Conservation (phyloP, 371 early-diverging fungal species). For the Mucor plumbeus region DNA sequence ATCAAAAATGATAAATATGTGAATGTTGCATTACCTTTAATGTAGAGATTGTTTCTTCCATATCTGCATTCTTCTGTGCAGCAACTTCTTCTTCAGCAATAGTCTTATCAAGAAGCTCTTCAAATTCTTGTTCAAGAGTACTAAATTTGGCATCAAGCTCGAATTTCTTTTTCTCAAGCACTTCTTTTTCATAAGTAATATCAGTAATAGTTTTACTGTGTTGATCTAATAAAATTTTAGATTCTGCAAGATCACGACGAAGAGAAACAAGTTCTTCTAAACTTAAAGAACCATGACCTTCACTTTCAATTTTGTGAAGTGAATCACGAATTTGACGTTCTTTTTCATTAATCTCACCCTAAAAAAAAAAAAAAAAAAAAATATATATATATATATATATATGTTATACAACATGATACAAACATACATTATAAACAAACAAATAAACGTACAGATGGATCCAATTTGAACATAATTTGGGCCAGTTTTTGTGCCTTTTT, state of each 20-base stretch:
- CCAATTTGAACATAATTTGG: conserved; percentile 86
- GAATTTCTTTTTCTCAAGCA: conserved; percentile 64
- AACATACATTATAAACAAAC: neutral
- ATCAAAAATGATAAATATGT: neutral
- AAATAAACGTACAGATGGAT: conserved; percentile 67
- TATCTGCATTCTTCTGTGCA: conserved; percentile 64
- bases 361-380: conserved; percentile 2
- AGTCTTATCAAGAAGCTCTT: conserved; percentile 92
- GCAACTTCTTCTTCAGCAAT: conserved; percentile 89
- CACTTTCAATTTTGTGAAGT: conserved; percentile 63
- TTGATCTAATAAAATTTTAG: conserved; percentile 69
- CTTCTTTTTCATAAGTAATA: conserved; percentile 66
- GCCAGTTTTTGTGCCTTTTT: conserved; percentile 84
- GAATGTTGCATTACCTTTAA: conserved; percentile 56
- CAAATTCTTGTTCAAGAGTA: conserved; percentile 85
- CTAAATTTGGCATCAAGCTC: conserved; percentile 80
- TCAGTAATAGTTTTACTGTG: conserved; percentile 73
- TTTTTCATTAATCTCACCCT: conserved; percentile 75
- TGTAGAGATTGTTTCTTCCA: conserved; percentile 76
- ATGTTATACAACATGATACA: neutral
- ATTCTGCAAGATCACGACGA: conserved; percentile 80
- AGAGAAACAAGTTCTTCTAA: conserved; percentile 77
- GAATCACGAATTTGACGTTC: conserved; percentile 82
- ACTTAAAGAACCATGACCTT: conserved; percentile 52
- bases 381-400: too few relatives aligned